Evolutionary conservation across 345 rosid genomes (phyloP), one percentile per base, ranked within the genome.

Genomic region (Salix suchowensis): DNA sequence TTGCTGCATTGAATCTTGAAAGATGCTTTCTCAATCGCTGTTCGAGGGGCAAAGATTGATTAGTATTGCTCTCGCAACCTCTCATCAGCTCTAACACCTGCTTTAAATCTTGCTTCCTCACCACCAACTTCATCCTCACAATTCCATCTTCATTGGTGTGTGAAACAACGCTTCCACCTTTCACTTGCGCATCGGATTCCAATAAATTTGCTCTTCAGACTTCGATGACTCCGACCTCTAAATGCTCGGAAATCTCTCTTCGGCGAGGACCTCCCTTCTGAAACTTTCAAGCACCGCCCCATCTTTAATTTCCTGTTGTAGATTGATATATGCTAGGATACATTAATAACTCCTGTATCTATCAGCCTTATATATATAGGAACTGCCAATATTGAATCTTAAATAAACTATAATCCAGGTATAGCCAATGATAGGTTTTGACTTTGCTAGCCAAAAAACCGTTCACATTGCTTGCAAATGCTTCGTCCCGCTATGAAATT

Each of bases 61-160:
- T 30, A 23, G 40, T 24, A 58, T 9, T 52, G 23, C 70, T 75
- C 11, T 24, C 32, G 23, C 72, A 77, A 21, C 77, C 39, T 71
- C 75, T 76, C 58, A 83, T 68, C 18, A 70, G 28, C 67, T 84
- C 82, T 67, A 86, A 46, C 79, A 86, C 66, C 71, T 85, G 86
- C 76, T 76, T 85, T 48, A 87, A 76, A 72, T 89, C 90, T 82
- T 87, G 81, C 80, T 79, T 86, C 78, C 81, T 81, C 9, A 87
- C 84, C 15, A 84, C 48, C 30, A 89, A 44, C 81, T 84, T 87
- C 79, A 86, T 48, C 77, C 85, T 82, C 73, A 85, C 75, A 18
- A 37, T 85, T 62, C 89, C 87, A 50, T 75, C 82, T 28, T 82
- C 83, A 7, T 54, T 58, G 15, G 58, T 32, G 2, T 84, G 82